Evolutionary conservation across 2,329 filamentous ascomycete genomes (phyloP).

Genomic region (Pestalotiopsis sp.): DNA sequence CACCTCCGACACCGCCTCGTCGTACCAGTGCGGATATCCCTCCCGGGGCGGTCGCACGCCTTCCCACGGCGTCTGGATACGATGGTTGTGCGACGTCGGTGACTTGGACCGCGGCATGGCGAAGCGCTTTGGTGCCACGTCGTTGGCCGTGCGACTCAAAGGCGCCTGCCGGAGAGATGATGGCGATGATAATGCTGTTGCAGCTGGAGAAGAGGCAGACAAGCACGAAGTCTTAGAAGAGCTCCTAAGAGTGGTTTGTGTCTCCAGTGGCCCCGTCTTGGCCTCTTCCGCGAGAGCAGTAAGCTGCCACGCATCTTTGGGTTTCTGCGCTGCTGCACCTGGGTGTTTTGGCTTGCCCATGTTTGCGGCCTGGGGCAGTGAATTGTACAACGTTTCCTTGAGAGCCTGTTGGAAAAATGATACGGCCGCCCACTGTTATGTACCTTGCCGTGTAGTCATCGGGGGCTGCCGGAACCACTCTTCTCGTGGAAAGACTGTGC

Average conservation of each 20-base stretch:
- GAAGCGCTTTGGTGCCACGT: not conserved
- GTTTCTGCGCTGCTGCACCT: not conserved
- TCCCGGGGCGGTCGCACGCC: not conserved
- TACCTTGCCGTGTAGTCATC: no score
- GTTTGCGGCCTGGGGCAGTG: not conserved
- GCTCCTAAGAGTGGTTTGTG: not conserved
- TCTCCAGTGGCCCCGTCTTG: not conserved
- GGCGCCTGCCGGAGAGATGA: not conserved
- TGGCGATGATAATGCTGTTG: not conserved
- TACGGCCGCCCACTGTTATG: not conserved
- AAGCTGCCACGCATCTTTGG: not conserved
- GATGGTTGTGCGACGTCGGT: not conserved
- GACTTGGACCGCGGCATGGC: not conserved
- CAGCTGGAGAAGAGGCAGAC: not conserved
- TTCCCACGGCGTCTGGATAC: not conserved
- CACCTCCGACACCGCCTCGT: not conserved
- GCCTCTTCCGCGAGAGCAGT: not conserved
- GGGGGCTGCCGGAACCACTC: no score
- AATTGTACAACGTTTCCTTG: no score
- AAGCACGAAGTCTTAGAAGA: not conserved
- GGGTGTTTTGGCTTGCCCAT: not conserved
- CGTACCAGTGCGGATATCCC: not conserved
- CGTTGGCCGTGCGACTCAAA: not conserved
- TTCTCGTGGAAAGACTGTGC: no score
- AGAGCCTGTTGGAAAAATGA: not conserved